phyloP scores from a whole-genome alignment of 768 basidiomycete species.

The Mycena rosella region DNA sequence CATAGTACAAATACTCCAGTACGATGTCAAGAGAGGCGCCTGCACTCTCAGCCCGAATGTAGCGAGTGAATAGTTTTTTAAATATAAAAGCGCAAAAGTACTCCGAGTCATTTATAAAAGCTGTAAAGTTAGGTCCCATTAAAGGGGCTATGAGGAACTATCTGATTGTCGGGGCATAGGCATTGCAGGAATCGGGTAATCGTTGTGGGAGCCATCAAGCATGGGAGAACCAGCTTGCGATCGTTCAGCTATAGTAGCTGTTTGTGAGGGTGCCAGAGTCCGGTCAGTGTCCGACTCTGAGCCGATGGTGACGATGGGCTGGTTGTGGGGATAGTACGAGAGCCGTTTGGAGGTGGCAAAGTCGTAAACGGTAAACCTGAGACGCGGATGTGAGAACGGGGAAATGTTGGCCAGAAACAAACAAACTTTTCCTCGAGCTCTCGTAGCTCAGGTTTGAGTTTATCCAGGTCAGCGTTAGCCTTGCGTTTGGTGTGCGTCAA shows the following conservation, averaged over 20 bases:
- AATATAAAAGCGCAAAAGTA: constrained; percentile 12
- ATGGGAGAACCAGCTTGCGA: constrained; percentile 61
- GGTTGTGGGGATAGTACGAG: constrained; percentile 92
- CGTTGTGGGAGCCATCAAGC: constrained; percentile 48
- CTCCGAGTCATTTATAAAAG: constrained; percentile 34
- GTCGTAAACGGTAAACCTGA: constrained; percentile 92
- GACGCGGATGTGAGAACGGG: constrained; percentile 26
- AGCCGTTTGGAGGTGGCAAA: constrained; percentile 77
- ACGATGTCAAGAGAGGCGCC: constrained; percentile 24
- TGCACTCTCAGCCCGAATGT: constrained; percentile 23
- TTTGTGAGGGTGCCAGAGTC: constrained; percentile 57
- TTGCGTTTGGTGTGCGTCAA: constrained; percentile 95
- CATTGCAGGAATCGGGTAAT: constrained; percentile 36
- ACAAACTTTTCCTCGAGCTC: constrained; percentile 93
- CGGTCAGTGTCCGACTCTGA: constrained; percentile 59
- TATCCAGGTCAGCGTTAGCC: constrained; percentile 84
- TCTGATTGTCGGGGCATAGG: constrained; percentile 31
- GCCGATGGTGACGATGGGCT: constrained; percentile 63
- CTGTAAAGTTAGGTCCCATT: constrained; percentile 17
- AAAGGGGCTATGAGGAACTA: constrained; percentile 17
- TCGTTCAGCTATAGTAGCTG: constrained; percentile 62
- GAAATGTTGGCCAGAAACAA: constrained; percentile 6
- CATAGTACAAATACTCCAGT: constrained; percentile 29
- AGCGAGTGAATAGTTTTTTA: constrained; percentile 29
- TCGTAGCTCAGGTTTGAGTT: constrained; percentile 91